phyloP scores from a whole-genome alignment of 192 early-diverging fungal genomes.

The Pilobolus umbonatus region DNA sequence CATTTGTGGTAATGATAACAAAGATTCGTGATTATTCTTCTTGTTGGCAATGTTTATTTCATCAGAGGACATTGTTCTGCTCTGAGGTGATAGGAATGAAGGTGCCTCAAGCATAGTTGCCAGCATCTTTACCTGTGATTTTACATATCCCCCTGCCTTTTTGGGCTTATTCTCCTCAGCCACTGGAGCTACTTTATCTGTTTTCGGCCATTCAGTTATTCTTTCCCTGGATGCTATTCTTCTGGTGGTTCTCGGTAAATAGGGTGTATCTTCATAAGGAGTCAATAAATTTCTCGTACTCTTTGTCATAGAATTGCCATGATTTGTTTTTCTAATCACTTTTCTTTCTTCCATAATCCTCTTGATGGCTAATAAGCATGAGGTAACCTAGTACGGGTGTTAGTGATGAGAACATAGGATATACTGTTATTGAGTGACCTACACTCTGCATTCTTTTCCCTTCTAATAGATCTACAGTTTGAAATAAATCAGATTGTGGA shows the following conservation, averaged over 20 bases:
- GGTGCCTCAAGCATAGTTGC: neutral
- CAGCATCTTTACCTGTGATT: neutral
- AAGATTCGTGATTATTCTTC: no score
- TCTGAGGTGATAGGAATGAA: neutral
- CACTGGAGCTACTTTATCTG: neutral
- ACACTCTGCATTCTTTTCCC: slow-evolving; percentile 72
- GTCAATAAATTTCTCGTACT: neutral
- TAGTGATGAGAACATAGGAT: neutral
- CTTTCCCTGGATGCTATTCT: neutral
- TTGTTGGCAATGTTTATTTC: neutral
- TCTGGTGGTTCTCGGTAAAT: neutral
- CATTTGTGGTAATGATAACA: neutral
- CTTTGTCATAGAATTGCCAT: neutral
- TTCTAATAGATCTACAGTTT: slow-evolving; percentile 79
- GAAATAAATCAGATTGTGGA: slow-evolving; percentile 73
- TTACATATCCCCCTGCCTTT: neutral
- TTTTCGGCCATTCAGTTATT: neutral
- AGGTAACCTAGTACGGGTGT: slow-evolving; percentile 14
- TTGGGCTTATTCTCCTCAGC: neutral
- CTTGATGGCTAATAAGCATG: slow-evolving; percentile 9
- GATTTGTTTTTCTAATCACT: neutral
- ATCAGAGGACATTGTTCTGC: neutral
- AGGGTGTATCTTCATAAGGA: neutral
- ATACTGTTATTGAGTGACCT: slow-evolving; percentile 6
- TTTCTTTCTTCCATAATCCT: neutral